Conservation (phyloP, 768 basidiomycete genomes). For the Collybiopsis confluens region DNA sequence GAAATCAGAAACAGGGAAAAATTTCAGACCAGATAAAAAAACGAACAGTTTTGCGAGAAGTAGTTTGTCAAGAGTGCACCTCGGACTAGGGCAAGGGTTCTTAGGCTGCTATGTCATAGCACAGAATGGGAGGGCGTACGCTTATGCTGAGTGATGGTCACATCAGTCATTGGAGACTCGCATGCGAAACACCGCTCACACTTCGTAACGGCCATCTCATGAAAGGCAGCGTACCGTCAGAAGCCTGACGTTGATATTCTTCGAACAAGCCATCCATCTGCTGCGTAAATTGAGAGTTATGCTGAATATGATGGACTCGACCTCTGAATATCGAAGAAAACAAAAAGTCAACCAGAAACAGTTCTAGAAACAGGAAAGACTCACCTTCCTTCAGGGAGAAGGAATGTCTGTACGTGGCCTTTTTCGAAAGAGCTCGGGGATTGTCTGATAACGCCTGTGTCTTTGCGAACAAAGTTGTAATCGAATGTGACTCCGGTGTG, state of each 20-base stretch:
- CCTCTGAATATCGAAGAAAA: slow-evolving; percentile 38
- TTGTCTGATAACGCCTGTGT: slow-evolving; percentile 20
- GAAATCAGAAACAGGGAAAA: slow-evolving; percentile 1
- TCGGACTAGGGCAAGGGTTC: slow-evolving; percentile 41
- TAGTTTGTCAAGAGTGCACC: slow-evolving; percentile 73
- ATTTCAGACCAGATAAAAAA: not conserved
- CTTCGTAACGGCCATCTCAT: slow-evolving; percentile 67
- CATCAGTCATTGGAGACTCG: not conserved
- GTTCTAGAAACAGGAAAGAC: slow-evolving; percentile 10
- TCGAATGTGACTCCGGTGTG: not conserved
- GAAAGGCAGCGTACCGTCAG: slow-evolving; percentile 51
- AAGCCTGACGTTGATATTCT: slow-evolving; percentile 65
- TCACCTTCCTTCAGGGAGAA: slow-evolving; percentile 45
- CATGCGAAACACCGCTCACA: slow-evolving; percentile 34
- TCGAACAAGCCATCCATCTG: slow-evolving; percentile 59
- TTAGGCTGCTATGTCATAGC: no score
- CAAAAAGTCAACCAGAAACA: slow-evolving; percentile 4
- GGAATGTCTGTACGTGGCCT: slow-evolving; percentile 41
- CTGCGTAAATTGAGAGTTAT: slow-evolving; percentile 41
- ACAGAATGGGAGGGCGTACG: slow-evolving; percentile 48
- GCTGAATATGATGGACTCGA: slow-evolving; percentile 63
- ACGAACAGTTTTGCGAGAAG: slow-evolving; percentile 80
- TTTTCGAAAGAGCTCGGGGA: slow-evolving; percentile 18
- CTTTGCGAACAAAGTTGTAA: not conserved
- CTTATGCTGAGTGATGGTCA: slow-evolving; percentile 51